phyloP scores from a whole-genome alignment of 169 alveolate species.

The Eimeria praecox region DNA sequence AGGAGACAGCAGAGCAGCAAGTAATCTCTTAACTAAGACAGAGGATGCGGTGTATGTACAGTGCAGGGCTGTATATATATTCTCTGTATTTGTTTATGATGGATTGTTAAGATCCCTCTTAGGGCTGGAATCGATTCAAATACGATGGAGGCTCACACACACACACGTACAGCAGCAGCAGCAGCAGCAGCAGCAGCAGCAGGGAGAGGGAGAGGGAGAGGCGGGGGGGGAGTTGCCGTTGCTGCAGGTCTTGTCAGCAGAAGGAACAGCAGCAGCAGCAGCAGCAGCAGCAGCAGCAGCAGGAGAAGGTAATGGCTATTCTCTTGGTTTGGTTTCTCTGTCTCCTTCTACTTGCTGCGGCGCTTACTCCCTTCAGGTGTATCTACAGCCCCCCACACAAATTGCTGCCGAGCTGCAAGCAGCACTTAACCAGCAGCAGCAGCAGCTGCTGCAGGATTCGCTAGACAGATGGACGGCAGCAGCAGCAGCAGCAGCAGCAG shows the following conservation, averaged over 20 bases:
- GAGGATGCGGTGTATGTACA: constrained; percentile 17
- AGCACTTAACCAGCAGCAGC: not conserved
- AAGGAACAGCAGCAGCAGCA: not conserved
- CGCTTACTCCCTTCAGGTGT: not conserved
- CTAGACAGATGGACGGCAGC: constrained; percentile 24
- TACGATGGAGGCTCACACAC: constrained; percentile 1
- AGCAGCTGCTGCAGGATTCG: not conserved
- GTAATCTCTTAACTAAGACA: no score
- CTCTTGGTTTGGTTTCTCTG: not conserved
- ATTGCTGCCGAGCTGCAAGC: not conserved
- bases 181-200: constrained; percentile 14
- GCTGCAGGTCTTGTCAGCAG: constrained; percentile 17
- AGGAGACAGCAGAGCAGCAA: not conserved
- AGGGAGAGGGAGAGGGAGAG: no score
- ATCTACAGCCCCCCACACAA: not conserved
- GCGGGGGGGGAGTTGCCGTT: not conserved
- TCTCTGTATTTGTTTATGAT: constrained; percentile 20
- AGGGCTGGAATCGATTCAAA: not conserved
- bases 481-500: not conserved
- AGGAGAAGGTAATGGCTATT: not conserved
- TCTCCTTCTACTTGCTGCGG: constrained; percentile 40
- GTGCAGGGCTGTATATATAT: constrained; percentile 21
- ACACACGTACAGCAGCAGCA: constrained; percentile 13
- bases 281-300: constrained; percentile 13
- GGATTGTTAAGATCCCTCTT: not conserved